Evolutionary conservation across 2,329 filamentous ascomycete species (phyloP).

Genomic region (Stylonectria norvegica): DNA sequence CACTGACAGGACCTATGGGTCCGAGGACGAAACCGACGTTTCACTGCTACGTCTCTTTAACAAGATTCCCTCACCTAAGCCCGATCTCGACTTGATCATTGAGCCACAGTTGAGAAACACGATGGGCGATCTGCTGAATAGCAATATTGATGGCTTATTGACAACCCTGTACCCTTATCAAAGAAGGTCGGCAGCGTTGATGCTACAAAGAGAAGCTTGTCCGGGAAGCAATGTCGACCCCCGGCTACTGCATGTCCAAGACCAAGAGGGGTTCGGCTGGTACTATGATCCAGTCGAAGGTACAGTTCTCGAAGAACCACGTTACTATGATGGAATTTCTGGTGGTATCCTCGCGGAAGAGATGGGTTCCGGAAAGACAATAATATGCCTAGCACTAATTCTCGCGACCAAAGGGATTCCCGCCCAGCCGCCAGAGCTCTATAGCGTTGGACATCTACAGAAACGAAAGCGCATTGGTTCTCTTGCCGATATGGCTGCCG

Average conservation of each 20-base stretch:
- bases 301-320: slow-evolving; percentile 60
- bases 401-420: slow-evolving; percentile 70
- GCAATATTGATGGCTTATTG: slow-evolving; percentile 53
- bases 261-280: slow-evolving; percentile 61
- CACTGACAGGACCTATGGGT: too few species aligned
- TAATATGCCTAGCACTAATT: slow-evolving; percentile 77
- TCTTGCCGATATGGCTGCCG: slow-evolving; percentile 72
- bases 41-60: slow-evolving; percentile 73
- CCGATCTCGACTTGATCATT: slow-evolving; percentile 45
- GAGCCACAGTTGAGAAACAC: slow-evolving; percentile 51
- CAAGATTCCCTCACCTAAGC: slow-evolving; percentile 64
- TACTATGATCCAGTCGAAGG: slow-evolving; percentile 68
- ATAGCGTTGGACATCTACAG: slow-evolving; percentile 41
- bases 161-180: slow-evolving; percentile 76
- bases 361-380: slow-evolving; percentile 81
- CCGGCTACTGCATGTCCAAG: slow-evolving; percentile 57
- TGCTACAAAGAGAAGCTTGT: slow-evolving; percentile 76
- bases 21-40: slow-evolving; percentile 36
- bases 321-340: slow-evolving; percentile 67
- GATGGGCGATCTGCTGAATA: slow-evolving; percentile 54
- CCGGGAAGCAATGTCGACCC: slow-evolving; percentile 68
- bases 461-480: slow-evolving; percentile 52
- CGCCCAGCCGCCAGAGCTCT: slow-evolving; percentile 61
- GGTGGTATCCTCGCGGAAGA: slow-evolving; percentile 80
- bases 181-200: slow-evolving; percentile 71